A percentile compares a stretch with the other conserved stretches of the same genome.
Conservation (phyloP, 2,329 filamentous ascomycete species). For the Paraconiothyrium sp. region DNA sequence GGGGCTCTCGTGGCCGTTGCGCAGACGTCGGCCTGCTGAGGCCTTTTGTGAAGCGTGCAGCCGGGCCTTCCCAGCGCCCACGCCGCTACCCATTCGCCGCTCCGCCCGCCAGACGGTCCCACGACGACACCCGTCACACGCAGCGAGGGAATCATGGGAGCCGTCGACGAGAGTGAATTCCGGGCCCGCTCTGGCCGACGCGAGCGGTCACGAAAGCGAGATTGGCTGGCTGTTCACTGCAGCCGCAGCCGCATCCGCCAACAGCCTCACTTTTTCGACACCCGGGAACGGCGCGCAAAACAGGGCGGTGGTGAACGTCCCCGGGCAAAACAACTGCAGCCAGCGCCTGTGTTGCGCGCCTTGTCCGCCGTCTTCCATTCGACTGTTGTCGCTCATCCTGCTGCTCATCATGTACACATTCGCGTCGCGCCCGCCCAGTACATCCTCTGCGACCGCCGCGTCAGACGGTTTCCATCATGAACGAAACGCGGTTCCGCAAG, state of each 20-base stretch:
- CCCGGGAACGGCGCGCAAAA: slow-evolving; percentile 21
- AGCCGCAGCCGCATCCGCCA: slow-evolving; percentile 28
- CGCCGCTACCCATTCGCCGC: slow-evolving; percentile 39
- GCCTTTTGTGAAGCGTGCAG: slow-evolving; percentile 40
- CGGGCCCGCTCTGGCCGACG: slow-evolving; percentile 26
- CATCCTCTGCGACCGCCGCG: neutral
- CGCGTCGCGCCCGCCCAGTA: neutral
- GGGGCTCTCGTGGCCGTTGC: slow-evolving; percentile 30
- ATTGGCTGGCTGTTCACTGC: slow-evolving; percentile 31
- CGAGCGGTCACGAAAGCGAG: slow-evolving; percentile 22
- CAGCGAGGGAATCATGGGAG: slow-evolving; percentile 20
- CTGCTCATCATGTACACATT: neutral
- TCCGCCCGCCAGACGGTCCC: slow-evolving; percentile 27
- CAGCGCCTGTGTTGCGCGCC: slow-evolving; percentile 9
- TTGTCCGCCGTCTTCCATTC: slow-evolving; percentile 4
- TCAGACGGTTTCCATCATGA: neutral
- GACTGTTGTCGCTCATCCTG: slow-evolving; percentile 7
- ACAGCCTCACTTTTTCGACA: slow-evolving; percentile 42
- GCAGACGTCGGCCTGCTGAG: slow-evolving; percentile 18
- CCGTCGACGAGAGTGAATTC: slow-evolving; percentile 26
- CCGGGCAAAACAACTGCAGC: slow-evolving; percentile 13
- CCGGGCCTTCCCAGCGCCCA: slow-evolving; percentile 38
- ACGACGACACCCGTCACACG: slow-evolving; percentile 33
- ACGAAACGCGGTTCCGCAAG: neutral
- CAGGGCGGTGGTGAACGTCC: slow-evolving; percentile 37